These are phyloP conservation scores for Hypoxylon lenormandii DNA, from an alignment of 495 filamentous ascomycete species.

Conservation along the genomic window DNA sequence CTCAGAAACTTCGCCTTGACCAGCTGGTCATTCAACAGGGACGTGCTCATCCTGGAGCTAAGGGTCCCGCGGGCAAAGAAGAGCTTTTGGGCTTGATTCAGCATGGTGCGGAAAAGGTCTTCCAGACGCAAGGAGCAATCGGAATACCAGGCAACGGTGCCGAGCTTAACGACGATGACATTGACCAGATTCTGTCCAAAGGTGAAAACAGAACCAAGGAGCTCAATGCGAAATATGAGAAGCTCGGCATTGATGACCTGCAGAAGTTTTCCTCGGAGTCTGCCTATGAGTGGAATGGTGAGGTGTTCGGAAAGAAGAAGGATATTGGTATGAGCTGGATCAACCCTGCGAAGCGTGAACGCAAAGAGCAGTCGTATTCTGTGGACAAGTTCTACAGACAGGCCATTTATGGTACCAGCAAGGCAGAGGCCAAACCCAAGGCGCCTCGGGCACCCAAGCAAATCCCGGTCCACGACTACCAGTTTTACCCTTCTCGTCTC, in stretches of 20 bases:
- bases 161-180: slow-evolving; percentile 83
- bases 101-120: slow-evolving; percentile 94
- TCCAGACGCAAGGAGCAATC: slow-evolving; percentile 73
- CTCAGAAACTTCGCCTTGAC: slow-evolving; percentile 95
- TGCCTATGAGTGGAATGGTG: slow-evolving; percentile 98
- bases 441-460: slow-evolving; percentile 97
- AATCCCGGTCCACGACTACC: slow-evolving; percentile 90
- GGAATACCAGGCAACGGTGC: slow-evolving; percentile 69
- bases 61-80: slow-evolving; percentile 89
- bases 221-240: slow-evolving; percentile 92
- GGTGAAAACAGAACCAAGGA: slow-evolving; percentile 90
- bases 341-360: slow-evolving; percentile 97
- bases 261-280: slow-evolving; percentile 98
- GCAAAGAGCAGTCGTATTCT: slow-evolving; percentile 96
- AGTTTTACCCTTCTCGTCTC: slow-evolving; percentile 88
- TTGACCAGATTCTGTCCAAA: slow-evolving; percentile 85
- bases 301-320: slow-evolving; percentile 93
- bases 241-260: slow-evolving; percentile 96
- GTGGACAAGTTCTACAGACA: slow-evolving; percentile 99
- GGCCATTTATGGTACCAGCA: slow-evolving; percentile 77
- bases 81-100: slow-evolving; percentile 98
- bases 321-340: slow-evolving; percentile 97
- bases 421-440: slow-evolving; percentile 90
- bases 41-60: slow-evolving; percentile 88
- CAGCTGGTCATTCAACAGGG: slow-evolving; percentile 99